Evolutionary conservation across 306 rosid species (phyloP), one percentile per base, ranked within the genome.

Genomic region (Hippophae gyantsensis): DNA sequence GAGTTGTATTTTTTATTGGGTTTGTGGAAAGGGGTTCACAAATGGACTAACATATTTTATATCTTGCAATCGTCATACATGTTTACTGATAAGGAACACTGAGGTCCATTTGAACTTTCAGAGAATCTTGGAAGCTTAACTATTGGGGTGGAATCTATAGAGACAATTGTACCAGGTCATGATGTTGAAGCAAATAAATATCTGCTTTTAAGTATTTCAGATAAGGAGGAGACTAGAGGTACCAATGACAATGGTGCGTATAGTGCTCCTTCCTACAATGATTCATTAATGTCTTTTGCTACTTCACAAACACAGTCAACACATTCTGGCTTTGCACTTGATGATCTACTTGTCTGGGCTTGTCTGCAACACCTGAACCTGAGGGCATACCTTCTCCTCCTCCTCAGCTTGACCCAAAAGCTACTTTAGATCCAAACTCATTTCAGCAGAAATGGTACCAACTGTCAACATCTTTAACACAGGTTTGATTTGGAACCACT

Each of bases 401-500:
- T 67, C 65, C 81, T n/a, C 73, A 60, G 74, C 95, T 93, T 57
- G 86, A 86, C 62, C 78, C 93, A 11, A 93, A 93, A 72, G 94
- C 99, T 72, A 70, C 52, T 50, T 67, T 88, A 74, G 99, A 86
- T 72, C 97, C 99, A 14, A 74, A 86, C 61, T 57, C 89, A 50
- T 93, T 93, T 76, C 99, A 93, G 86, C 99, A 88, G 66, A 93
- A 88, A 76, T 93, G 99, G 99, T 97, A 94, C 70, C 99, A 88
- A 75, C 78, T 93, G 50, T 94, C 99, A 18, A 44, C 88, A 75
- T 84, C 97, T 13, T 46, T 67, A 73, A 80, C 97, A 14, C 90
- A 85, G 95, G 99, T 92, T 72, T 56, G 57, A 65, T 68, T 72
- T 55, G 55, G 57, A 70, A 67, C 68, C 47, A 48, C 66, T 65